Base-by-base conservation (phyloP, 106 monocot species). In the Allium cepa region DNA sequence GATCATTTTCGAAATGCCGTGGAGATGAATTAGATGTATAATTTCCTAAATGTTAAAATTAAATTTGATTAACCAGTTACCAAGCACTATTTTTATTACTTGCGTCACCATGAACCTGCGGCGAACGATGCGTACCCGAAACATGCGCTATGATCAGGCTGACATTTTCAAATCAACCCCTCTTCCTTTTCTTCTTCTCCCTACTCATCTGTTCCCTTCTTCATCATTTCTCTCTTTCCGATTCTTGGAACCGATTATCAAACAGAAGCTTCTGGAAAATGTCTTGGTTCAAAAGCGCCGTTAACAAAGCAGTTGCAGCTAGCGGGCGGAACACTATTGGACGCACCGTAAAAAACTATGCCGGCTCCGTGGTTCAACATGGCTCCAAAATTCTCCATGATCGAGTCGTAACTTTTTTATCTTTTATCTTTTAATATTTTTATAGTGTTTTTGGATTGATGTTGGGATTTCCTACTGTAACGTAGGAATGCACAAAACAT, bases 251-350 rank as follows among this genome's bases (percentile, higher is more conserved):
- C 36, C 36, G 36, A 36, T 36, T 36, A 36, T 36, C 36, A 55
- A 55, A 0, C 9, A 64, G 49, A 49, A 49, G 26, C 47, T 2
- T 9, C 22, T 75, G 10, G 16, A 47, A 71, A 27, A 94, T 90
- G 87, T 94, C 90, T 71, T 94, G 94, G 90, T 68, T 90, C 59
- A 80, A 81, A 65, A 79, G 70, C 61, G 87, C 84, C 28, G 90
- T 90, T 51, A 79, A 75, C 79, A 78, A 67, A 65, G 94, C 94
- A 62, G 87, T 90, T 50, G 90, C 79, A 75, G 94, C 77, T 28
- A 75, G 87, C 60, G 81, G 87, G 10, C 72, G 73, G 62, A 88
- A 69, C 76, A 77, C 73, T 75, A 72, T 96, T 76, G 81, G 83
- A 63, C 87, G 91, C 62, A 85, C 85, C 50, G 94, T 91, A 72